Evolutionary conservation across 176 grass and related monocot species (phyloP).

Genomic region (Cocos nucifera): DNA sequence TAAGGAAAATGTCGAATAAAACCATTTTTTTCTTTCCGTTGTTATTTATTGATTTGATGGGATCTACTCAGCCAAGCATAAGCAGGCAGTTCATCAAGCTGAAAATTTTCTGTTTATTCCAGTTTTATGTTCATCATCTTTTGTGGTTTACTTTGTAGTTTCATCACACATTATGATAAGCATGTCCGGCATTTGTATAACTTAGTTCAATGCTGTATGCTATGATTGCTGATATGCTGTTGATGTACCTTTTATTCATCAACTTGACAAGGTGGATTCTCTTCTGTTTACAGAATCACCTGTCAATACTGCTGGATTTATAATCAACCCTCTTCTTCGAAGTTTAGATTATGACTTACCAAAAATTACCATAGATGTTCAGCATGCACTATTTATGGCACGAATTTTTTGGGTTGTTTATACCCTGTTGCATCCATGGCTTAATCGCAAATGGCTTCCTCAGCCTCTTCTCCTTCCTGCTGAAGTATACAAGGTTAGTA

Average conservation of each 20-base stretch:
- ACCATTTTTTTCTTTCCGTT: too few relatives aligned
- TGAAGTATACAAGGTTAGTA: conserved; percentile 85
- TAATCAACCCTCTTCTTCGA: conserved; percentile 66
- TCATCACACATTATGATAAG: too few relatives aligned
- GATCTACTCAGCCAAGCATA: too few relatives aligned
- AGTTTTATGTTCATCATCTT: too few relatives aligned
- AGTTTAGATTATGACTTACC: conserved; percentile 68
- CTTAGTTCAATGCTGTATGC: too few relatives aligned
- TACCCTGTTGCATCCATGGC: conserved; percentile 59
- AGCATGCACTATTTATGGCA: conserved; percentile 48
- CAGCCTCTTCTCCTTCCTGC: conserved; percentile 78
- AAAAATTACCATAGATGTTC: conserved; percentile 35
- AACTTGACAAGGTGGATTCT: conserved; percentile 9
- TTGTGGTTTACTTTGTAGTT: too few relatives aligned
- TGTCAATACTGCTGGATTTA: conserved; percentile 69
- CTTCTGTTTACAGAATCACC: conserved; percentile 49
- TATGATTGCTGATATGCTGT: not conserved
- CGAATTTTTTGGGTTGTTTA: conserved; percentile 49
- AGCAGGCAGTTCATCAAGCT: too few relatives aligned
- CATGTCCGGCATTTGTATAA: too few relatives aligned
- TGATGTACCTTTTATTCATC: not conserved
- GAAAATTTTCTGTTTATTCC: too few relatives aligned
- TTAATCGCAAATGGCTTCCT: conserved; percentile 66
- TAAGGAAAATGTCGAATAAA: too few relatives aligned
- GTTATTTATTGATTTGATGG: too few relatives aligned